Percentiles rank a stretch among this genome's conserved stretches.
phyloP scores from a whole-genome alignment of 306 rosid genomes.

The Begonia loranthoides region DNA sequence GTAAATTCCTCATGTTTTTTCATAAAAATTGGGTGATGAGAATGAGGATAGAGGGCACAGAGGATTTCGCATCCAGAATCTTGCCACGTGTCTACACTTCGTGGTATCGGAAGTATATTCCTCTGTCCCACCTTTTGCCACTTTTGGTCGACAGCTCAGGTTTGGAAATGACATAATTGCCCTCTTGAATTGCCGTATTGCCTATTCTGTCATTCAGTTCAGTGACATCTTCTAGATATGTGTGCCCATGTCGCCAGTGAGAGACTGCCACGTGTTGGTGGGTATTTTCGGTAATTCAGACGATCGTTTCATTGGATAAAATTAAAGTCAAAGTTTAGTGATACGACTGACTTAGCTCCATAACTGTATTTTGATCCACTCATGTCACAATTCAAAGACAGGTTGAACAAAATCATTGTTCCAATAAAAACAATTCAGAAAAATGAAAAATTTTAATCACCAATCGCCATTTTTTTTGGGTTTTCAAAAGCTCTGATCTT shows the following conservation, averaged over 20 bases:
- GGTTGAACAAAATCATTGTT: neutral
- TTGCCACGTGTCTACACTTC: conserved; percentile 6
- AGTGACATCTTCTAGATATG: too few species aligned
- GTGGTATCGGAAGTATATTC: neutral
- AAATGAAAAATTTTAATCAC: neutral
- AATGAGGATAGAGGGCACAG: conserved; percentile 1
- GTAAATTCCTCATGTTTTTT: too few species aligned
- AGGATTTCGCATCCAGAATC: conserved; percentile 7
- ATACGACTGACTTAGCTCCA: conserved; percentile 11
- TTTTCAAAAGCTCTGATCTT: conserved; percentile 10
- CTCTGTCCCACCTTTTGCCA: conserved; percentile 6
- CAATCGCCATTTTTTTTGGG: neutral
- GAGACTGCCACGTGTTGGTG: too few species aligned
- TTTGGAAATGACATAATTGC: neutral
- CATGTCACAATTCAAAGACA: conserved; percentile 34
- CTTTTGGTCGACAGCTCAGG: neutral
- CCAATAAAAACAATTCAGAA: neutral
- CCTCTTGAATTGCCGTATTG: too few species aligned
- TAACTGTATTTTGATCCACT: conserved; percentile 62
- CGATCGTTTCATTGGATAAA: neutral
- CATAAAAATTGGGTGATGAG: too few species aligned
- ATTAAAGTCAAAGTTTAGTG: conserved; percentile 21
- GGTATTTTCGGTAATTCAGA: conserved; percentile 10
- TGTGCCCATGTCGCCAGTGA: too few species aligned
- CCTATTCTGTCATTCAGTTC: too few species aligned